These are phyloP conservation scores for Entophlyctis luteolus DNA, from an alignment of 192 early-diverging fungal species.

Conservation along the genomic window DNA sequence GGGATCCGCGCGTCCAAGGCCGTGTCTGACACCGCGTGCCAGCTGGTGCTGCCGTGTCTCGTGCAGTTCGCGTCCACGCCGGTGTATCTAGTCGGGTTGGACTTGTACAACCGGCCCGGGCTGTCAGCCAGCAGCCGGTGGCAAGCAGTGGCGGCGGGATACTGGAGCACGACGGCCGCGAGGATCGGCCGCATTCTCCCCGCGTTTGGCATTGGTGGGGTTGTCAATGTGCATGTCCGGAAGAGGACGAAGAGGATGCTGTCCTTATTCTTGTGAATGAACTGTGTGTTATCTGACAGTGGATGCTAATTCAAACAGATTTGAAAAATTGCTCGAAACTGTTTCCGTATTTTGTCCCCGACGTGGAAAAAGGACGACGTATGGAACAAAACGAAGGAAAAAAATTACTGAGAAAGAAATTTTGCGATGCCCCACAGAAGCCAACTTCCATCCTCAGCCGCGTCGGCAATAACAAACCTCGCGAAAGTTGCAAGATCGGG, in stretches of 20 bases:
- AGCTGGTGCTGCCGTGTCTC: constrained; percentile 37
- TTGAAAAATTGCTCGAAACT: background rate
- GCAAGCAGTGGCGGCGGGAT: constrained; percentile 21
- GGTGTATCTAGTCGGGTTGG: constrained; percentile 42
- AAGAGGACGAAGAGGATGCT: background rate
- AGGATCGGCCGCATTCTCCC: constrained; percentile 41
- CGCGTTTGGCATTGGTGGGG: constrained; percentile 46
- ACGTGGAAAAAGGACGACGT: too few relatives aligned
- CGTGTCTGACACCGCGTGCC: constrained; percentile 23
- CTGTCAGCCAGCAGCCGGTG: background rate
- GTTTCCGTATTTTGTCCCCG: background rate
- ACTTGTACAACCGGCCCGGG: constrained; percentile 40
- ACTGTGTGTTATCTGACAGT: background rate
- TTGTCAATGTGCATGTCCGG: constrained; percentile 26
- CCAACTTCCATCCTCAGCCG: too few relatives aligned
- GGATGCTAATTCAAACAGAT: background rate
- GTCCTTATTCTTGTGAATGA: background rate
- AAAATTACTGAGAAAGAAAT: background rate
- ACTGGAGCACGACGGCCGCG: constrained; percentile 24
- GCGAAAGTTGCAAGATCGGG: too few relatives aligned
- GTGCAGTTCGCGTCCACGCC: constrained; percentile 39
- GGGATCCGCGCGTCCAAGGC: background rate
- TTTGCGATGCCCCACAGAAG: too few relatives aligned
- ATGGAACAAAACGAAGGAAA: background rate
- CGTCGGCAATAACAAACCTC: too few relatives aligned